phyloP scores from a whole-genome alignment of 129 eudicot genomes.

The Flaveria sonorensis region DNA sequence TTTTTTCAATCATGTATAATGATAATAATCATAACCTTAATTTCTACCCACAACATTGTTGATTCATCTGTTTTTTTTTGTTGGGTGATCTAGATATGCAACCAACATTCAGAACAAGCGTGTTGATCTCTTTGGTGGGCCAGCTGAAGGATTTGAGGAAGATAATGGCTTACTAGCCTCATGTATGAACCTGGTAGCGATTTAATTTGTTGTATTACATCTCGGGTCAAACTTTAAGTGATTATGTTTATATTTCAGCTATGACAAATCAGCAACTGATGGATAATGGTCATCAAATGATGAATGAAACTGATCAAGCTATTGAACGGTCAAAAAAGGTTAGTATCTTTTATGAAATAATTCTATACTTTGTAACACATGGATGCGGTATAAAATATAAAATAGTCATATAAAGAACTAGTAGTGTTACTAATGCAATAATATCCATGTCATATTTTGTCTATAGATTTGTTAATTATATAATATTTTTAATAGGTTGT shows the following conservation, averaged over 20 bases:
- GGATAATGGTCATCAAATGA: constrained; percentile 83
- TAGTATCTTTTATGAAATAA: constrained; percentile 17
- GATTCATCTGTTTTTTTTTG: constrained; percentile 14
- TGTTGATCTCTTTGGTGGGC: constrained; percentile 91
- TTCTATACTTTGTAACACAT: not conserved
- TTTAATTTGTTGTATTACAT: constrained; percentile 9
- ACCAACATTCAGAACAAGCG: constrained; percentile 77
- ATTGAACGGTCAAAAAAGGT: constrained; percentile 93
- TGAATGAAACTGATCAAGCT: constrained; percentile 97
- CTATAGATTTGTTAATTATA: not conserved
- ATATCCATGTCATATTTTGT: constrained; percentile 10
- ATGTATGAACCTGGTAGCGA: constrained; percentile 49
- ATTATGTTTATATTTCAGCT: constrained; percentile 50
- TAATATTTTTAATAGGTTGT: constrained; percentile 53
- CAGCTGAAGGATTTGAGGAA: constrained; percentile 64
- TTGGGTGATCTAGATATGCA: constrained; percentile 59
- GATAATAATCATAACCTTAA: not conserved
- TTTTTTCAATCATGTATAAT: not conserved
- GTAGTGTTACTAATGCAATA: not conserved
- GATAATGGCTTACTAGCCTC: constrained; percentile 85
- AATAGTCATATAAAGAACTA: not conserved
- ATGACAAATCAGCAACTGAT: constrained; percentile 88
- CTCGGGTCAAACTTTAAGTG: not conserved
- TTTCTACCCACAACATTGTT: not conserved
- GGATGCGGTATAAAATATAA: not conserved